Evolutionary conservation across 148 eudicot species (phyloP).

Genomic region (Vaccinium vitisidaea): DNA sequence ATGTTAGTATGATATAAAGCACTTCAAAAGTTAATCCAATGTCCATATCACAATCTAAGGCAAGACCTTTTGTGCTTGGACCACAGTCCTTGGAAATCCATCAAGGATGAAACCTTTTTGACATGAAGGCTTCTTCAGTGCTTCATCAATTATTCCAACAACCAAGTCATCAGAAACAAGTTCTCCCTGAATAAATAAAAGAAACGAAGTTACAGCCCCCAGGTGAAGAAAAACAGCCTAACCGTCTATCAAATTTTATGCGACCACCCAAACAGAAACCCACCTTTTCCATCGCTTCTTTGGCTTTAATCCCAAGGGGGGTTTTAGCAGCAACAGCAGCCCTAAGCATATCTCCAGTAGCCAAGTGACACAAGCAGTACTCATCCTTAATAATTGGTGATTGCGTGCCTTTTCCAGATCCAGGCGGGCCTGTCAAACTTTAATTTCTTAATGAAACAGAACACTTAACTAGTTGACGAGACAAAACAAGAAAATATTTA

Average conservation of each 20-base stretch:
- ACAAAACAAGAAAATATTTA: neutral
- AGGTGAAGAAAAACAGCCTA: conserved; percentile 6
- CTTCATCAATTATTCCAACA: conserved; percentile 92
- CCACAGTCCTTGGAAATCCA: conserved; percentile 95
- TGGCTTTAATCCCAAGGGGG: conserved; percentile 91
- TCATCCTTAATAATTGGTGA: conserved; percentile 95
- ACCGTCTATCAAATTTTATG: neutral
- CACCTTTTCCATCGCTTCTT: conserved; percentile 96
- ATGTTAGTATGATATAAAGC: neutral
- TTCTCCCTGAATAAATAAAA: conserved; percentile 55
- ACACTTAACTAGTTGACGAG: neutral
- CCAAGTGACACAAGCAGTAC: conserved; percentile 96
- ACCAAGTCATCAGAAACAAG: conserved; percentile 98
- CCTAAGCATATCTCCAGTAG: conserved; percentile 98
- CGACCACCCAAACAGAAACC: neutral
- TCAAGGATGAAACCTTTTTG: conserved; percentile 95
- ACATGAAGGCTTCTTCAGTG: conserved; percentile 88
- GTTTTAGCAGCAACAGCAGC: conserved; percentile 94
- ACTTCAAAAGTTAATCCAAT: neutral
- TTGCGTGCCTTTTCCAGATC: conserved; percentile 98
- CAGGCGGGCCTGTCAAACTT: conserved; percentile 76
- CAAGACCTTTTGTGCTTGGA: conserved; percentile 87
- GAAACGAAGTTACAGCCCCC: neutral
- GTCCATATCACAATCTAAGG: neutral
- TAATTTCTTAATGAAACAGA: neutral